Evolutionary conservation across 1,284 basidiomycete species (phyloP).

Genomic region (Neonothopanus nambi): DNA sequence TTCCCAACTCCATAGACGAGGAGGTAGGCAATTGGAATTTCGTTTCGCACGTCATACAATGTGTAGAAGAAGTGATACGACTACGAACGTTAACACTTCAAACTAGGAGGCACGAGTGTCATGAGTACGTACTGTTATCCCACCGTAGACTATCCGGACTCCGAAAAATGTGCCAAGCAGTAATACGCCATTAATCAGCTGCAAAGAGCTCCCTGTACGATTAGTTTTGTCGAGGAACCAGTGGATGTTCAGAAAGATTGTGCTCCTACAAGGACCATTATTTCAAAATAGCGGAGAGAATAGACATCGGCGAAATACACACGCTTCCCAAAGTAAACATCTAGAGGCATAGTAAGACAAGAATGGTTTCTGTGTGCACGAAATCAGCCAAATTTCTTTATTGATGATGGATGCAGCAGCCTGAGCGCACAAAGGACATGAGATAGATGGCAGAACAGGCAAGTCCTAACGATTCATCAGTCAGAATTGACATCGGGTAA

Average conservation of each 20-base stretch:
- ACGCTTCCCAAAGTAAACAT: constrained; percentile 78
- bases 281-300: constrained; percentile 8
- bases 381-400: constrained; percentile 14
- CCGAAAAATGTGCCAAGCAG: constrained; percentile 65
- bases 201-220: constrained; percentile 62
- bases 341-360: constrained; percentile 69
- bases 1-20: constrained; percentile 57
- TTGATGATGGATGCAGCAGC: neutral
- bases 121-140: constrained; percentile 49
- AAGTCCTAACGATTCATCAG: constrained; percentile 37
- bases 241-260: constrained; percentile 76
- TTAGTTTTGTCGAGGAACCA: constrained; percentile 79
- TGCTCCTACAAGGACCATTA: constrained; percentile 58
- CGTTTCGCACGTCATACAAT: constrained; percentile 46
- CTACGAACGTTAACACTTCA: constrained; percentile 32
- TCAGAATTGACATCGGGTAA: neutral
- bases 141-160: constrained; percentile 66
- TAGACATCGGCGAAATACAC: constrained; percentile 26
- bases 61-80: constrained; percentile 63
- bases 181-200: constrained; percentile 65
- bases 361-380: constrained; percentile 70
- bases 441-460: constrained; percentile 61
- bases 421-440: constrained; percentile 56
- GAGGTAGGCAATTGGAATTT: constrained; percentile 49
- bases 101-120: neutral